These are phyloP conservation scores for Colletotrichum chrysophilum DNA, from an alignment of 2,329 filamentous ascomycete genomes.

Conservation along the genomic window DNA sequence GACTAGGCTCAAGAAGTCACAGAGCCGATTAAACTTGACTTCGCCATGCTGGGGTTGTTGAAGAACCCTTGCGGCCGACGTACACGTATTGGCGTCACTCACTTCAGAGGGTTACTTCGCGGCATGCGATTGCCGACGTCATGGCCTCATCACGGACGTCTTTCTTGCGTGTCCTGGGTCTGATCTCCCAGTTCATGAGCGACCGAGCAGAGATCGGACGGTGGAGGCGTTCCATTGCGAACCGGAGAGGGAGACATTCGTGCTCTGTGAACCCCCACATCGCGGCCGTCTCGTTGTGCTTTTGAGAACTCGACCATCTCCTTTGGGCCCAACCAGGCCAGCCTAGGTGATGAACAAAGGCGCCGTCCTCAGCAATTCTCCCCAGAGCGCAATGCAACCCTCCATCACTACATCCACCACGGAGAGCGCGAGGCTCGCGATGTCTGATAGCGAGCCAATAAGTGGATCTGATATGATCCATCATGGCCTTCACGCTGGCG, in stretches of 20 bases:
- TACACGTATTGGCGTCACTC: background rate
- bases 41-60: background rate
- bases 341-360: background rate
- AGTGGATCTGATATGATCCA: background rate
- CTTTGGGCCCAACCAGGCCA: background rate
- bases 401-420: background rate
- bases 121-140: background rate
- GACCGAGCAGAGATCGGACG: background rate
- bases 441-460: background rate
- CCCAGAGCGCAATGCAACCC: constrained; percentile 1
- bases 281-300: background rate
- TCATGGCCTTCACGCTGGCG: background rate
- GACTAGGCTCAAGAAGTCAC: background rate
- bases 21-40: background rate
- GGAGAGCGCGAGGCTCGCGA: background rate
- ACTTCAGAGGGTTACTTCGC: background rate
- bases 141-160: background rate
- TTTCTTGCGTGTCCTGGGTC: background rate
- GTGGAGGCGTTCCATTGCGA: background rate
- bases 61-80: background rate
- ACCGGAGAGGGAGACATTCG: background rate
- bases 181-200: background rate
- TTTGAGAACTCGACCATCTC: background rate
- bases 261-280: background rate
- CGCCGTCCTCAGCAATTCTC: background rate